Evolutionary conservation across 768 basidiomycete species (phyloP).

Genomic region (Boletus pseudopeckii): DNA sequence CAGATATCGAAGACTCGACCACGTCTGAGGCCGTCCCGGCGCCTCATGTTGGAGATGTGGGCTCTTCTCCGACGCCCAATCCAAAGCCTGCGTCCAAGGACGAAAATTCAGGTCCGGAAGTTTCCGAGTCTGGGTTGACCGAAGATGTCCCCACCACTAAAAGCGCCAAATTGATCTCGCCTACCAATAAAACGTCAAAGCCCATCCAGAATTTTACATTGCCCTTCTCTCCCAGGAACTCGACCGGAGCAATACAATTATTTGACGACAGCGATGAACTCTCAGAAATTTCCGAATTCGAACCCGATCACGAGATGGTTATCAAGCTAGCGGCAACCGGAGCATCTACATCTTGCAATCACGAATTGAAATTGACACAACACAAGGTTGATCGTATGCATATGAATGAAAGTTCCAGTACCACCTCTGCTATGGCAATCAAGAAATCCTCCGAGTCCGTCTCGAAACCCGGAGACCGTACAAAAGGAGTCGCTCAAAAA

Average conservation of each 20-base stretch:
- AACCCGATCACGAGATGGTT: slow-evolving; percentile 3
- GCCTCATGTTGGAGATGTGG: not conserved
- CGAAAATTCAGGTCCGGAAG: not conserved
- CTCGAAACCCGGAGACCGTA: not conserved
- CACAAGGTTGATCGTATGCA: not conserved
- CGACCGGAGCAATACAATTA: not conserved
- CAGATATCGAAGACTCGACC: slow-evolving; percentile 19
- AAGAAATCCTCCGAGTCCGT: not conserved
- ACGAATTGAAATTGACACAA: not conserved
- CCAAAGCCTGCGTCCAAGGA: not conserved
- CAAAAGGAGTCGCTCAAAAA: not conserved
- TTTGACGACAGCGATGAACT: slow-evolving; percentile 24
- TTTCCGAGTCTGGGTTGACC: not conserved
- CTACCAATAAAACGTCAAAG: not conserved
- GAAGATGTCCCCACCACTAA: not conserved
- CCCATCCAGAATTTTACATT: not conserved
- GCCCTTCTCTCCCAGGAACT: not conserved
- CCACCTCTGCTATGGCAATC: not conserved
- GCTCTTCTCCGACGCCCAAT: not conserved
- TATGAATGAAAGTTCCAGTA: slow-evolving; percentile 12
- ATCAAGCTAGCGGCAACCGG: not conserved
- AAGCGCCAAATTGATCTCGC: not conserved
- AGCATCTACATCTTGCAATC: not conserved
- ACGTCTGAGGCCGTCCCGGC: not conserved
- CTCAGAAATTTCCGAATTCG: slow-evolving; percentile 35